Conservation (phyloP, 2,329 filamentous ascomycete species). For the Raffaelea arxii region DNA sequence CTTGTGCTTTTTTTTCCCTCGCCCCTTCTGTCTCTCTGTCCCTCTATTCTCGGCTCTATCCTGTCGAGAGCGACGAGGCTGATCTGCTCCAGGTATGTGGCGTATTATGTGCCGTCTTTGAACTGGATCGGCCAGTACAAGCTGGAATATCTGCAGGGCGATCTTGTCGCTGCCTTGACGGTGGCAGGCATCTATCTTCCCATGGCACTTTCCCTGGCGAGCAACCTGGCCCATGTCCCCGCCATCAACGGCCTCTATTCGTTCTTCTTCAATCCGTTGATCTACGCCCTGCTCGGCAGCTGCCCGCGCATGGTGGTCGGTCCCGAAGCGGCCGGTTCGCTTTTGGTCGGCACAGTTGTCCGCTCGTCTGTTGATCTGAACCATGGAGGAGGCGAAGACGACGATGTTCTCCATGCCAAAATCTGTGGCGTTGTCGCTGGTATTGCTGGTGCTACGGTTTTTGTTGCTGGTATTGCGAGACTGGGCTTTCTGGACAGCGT, state of each 20-base stretch:
- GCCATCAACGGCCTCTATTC: constrained; percentile 90
- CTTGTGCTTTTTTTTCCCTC: neutral
- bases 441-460: constrained; percentile 77
- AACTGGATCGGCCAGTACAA: constrained; percentile 87
- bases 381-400: constrained; percentile 52
- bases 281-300: constrained; percentile 86
- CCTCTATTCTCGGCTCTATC: neutral
- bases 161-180: constrained; percentile 82
- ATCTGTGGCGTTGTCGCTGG: constrained; percentile 84
- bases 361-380: constrained; percentile 65
- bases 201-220: constrained; percentile 87
- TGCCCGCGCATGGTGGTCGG: constrained; percentile 91
- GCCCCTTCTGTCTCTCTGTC: neutral
- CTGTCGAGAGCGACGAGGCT: neutral
- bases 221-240: constrained; percentile 85
- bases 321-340: constrained; percentile 85
- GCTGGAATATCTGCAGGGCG: constrained; percentile 71
- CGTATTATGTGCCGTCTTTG: constrained; percentile 86
- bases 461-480: constrained; percentile 75
- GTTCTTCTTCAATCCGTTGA: constrained; percentile 83
- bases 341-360: constrained; percentile 81
- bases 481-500: constrained; percentile 93
- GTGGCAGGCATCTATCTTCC: constrained; percentile 98
- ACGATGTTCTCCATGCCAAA: constrained; percentile 60
- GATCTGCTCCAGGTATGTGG: constrained; percentile 56